Evolutionary conservation across 306 rosid genomes (phyloP).

Genomic region (Fragaria nilgerrensis): DNA sequence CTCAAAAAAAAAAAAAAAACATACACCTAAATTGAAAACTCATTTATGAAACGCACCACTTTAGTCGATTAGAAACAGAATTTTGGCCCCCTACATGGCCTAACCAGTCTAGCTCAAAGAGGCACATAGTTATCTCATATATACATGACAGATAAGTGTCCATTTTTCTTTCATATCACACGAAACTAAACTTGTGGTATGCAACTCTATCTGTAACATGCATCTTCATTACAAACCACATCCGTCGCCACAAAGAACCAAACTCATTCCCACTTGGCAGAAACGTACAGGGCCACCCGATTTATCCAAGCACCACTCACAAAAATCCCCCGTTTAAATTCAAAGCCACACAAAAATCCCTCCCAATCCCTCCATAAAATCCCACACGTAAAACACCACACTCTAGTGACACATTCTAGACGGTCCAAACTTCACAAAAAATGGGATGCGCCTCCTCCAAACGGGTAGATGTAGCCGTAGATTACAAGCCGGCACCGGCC

Average conservation of each 20-base stretch:
- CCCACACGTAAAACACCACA: constrained; percentile 6
- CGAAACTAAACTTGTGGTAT: neutral
- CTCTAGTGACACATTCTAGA: neutral
- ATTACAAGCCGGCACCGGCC: constrained; percentile 69
- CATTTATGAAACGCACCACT: neutral
- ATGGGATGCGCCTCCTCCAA: constrained; percentile 86
- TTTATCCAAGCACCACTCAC: constrained; percentile 27
- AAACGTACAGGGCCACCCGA: constrained; percentile 1
- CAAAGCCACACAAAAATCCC: constrained; percentile 4
- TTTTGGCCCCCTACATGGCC: neutral
- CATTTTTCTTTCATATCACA: neutral
- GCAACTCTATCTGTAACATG: neutral
- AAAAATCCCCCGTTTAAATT: neutral
- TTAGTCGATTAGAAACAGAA: neutral
- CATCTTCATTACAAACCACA: neutral
- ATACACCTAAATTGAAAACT: no score
- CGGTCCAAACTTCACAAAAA: constrained; percentile 4
- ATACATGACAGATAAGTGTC: neutral
- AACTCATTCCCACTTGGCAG: constrained; percentile 28
- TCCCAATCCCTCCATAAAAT: constrained; percentile 1
- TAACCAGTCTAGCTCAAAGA: neutral
- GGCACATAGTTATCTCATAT: neutral
- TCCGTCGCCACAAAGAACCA: neutral
- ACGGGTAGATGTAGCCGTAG: constrained; percentile 35
- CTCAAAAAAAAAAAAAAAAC: no score